Conservation (phyloP, 2,329 filamentous ascomycete genomes). For the Aspergillus fumigatus region DNA sequence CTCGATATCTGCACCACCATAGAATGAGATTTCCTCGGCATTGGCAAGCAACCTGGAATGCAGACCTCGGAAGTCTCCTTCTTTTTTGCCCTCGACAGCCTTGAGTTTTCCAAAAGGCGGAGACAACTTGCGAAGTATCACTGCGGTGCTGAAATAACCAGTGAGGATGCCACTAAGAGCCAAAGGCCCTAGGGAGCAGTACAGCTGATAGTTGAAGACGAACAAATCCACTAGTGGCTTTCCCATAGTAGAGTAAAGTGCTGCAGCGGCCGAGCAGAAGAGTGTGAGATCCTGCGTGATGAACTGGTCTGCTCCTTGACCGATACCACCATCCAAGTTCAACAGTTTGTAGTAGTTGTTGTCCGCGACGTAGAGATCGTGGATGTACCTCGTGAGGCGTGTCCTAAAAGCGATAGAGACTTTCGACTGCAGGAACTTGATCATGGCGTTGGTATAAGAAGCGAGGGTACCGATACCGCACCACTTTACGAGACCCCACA, state of each 20-base stretch:
- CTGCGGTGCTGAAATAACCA: constrained; percentile 93
- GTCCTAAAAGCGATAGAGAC: constrained; percentile 98
- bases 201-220: constrained; percentile 97
- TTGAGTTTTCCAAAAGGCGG: constrained; percentile 96
- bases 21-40: constrained; percentile 96
- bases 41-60: constrained; percentile 93
- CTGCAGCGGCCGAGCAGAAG: constrained; percentile 89
- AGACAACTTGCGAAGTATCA: constrained; percentile 78
- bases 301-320: constrained; percentile 89
- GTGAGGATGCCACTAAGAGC: constrained; percentile 80
- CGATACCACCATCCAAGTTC: constrained; percentile 88
- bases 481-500: constrained; percentile 91
- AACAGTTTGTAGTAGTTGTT: constrained; percentile 94
- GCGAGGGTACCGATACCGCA: constrained; percentile 88
- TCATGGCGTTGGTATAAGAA: constrained; percentile 98
- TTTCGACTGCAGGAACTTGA: constrained; percentile 96
- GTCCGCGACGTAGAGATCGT: constrained; percentile 93
- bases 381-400: constrained; percentile 89
- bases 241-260: constrained; percentile 92
- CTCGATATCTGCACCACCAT: constrained; percentile 92
- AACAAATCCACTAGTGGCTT: constrained; percentile 96
- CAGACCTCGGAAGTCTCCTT: constrained; percentile 88
- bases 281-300: constrained; percentile 95
- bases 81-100: constrained; percentile 88
- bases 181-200: constrained; percentile 81